Base-by-base conservation (phyloP, 1,284 basidiomycete genomes). In the Puccinia sorghi region DNA sequence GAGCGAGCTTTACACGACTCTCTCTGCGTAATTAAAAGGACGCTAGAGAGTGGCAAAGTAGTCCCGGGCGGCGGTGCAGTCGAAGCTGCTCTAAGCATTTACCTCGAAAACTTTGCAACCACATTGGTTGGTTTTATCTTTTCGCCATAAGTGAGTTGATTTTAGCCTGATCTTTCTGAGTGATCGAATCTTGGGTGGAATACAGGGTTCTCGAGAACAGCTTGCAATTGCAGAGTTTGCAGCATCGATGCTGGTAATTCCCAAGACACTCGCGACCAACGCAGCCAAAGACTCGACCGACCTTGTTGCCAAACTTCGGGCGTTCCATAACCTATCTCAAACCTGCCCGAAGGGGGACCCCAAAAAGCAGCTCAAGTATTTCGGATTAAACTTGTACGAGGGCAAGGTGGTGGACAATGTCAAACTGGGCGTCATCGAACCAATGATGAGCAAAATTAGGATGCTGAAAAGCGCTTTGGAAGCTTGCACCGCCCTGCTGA, bases 161-260 rank as follows among this genome's bases (percentile, higher is more conserved):
- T 37, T 17, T 20, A 22, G n/a, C 3, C 57, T 80, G 2, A 27
- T 59, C 25, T 48, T 39, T 54, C 50, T n/a, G 25, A 70, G 46
- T n/a, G 64, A 4, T 27, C 39, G 2, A 48, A 17, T 54, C 5
- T 17, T 52, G n/a, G 25, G 59, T 66, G 50, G 82, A 76, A 61
- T 12, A 11, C 84, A 95, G 93, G 96, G 96, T 61, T 98, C 95
- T 43, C 89, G 97, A 83, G 97, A 99, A 86, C 97, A 99, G 86
- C 88, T 99, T 64, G 97, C 97, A 39, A 98, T 99, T 83, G 97
- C 96, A 50, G 97, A 99, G 85, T 99, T 99, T 84, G 96, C 97
- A 48, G 88, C 89, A 82, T 93, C 97, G 4, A 88, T 99, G 72
- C 88, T 99, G 56, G 90, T 95, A 22, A 99, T 99, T 82, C 95